These are phyloP conservation scores for Dendrobium catenatum DNA, from an alignment of 106 monocot genomes.

Conservation along the genomic window DNA sequence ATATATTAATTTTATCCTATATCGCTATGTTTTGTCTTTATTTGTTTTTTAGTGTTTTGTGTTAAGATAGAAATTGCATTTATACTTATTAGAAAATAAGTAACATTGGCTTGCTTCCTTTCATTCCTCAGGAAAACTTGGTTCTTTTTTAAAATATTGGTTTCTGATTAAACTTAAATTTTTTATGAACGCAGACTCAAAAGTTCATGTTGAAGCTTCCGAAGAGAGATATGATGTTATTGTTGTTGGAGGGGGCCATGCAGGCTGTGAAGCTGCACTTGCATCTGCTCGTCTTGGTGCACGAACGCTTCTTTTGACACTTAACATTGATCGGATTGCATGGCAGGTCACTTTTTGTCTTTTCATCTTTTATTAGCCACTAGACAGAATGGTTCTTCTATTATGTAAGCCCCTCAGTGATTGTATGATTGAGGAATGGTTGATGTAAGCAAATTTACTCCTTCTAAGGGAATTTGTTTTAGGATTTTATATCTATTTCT, in stretches of 20 bases:
- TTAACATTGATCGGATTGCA: constrained; percentile 95
- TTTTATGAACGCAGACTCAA: not conserved
- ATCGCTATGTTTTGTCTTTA: not conserved
- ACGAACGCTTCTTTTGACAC: constrained; percentile 84
- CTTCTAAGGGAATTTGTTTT: not conserved
- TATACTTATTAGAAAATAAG: not conserved
- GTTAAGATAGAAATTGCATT: not conserved
- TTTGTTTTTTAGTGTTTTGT: not conserved
- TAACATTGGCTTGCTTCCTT: not conserved
- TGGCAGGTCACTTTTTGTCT: constrained; percentile 75
- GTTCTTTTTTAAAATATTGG: not conserved
- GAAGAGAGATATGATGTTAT: constrained; percentile 92
- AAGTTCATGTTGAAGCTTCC: not conserved
- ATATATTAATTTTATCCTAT: not conserved
- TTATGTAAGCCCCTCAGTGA: not conserved
- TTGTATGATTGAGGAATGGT: not conserved
- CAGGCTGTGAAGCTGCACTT: constrained; percentile 97
- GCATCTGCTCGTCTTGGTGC: constrained; percentile 97
- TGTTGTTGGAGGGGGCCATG: constrained; percentile 96
- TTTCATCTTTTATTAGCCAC: not conserved
- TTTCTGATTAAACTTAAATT: not conserved
- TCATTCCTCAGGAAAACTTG: not conserved
- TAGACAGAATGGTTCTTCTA: not conserved
- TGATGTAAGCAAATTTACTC: not conserved
- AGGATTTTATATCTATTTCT: not conserved